These are phyloP conservation scores for Debaryomyces hansenii DNA, from an alignment of 805 yeast genomes.

Conservation along the genomic window DNA sequence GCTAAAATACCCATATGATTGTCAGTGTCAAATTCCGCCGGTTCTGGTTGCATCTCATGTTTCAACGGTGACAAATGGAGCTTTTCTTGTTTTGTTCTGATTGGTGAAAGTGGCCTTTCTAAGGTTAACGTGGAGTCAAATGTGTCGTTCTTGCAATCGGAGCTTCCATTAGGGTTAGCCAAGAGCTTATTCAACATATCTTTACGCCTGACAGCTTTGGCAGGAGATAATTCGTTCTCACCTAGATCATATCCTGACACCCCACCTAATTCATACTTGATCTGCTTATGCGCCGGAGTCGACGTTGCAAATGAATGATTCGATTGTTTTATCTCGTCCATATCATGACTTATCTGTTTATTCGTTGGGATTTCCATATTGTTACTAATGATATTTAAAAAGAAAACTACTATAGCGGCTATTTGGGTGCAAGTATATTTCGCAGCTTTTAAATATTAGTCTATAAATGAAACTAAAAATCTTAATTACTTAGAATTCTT, in stretches of 20 bases:
- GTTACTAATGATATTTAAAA: background rate
- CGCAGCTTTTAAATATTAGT: background rate
- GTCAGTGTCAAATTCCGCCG: background rate
- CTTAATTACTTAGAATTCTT: background rate
- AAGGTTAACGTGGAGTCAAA: conserved; percentile 9
- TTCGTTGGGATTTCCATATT: background rate
- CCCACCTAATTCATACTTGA: background rate
- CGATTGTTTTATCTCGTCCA: background rate
- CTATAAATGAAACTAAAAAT: too few relatives aligned
- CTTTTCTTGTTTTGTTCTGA: background rate
- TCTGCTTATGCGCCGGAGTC: background rate
- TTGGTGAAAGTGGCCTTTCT: conserved; percentile 3
- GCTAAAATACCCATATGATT: background rate
- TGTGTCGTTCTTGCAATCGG: background rate
- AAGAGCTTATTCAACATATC: background rate
- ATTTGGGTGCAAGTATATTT: background rate
- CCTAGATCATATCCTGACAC: background rate
- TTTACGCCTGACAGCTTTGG: background rate
- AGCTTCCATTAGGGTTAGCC: background rate
- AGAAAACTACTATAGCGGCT: background rate
- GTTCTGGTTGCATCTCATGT: conserved; percentile 5
- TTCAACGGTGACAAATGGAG: conserved; percentile 10
- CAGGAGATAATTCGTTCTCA: background rate
- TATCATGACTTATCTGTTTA: background rate
- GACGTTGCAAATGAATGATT: background rate